Base-by-base conservation (phyloP, 2,329 filamentous ascomycete species). In the Phoma sp. region DNA sequence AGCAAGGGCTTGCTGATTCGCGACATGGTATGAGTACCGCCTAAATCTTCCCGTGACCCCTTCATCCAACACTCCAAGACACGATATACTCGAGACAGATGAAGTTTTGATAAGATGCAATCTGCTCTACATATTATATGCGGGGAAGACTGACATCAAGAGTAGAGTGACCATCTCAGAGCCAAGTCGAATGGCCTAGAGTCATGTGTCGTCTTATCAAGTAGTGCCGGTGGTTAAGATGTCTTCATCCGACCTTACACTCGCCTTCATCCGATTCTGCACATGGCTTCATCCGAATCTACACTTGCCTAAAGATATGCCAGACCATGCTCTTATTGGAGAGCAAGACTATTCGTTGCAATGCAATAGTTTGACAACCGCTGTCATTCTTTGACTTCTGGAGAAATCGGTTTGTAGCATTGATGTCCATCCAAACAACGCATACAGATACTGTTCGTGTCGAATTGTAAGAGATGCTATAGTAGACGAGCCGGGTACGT, bases 201-300 rank as follows among this genome's bases (percentile, higher is more conserved):
- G 45, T 7, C 33, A 42, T 7, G 38, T 18, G 8, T 18, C 22
- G 13, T 33, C 25, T 36, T 27, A 9, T 29, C 13, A 22, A 35
- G 35, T 50, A 46, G 37, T 42, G 33, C 52, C 52, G 52, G 52
- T 55, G 52, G 52, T 32, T 55, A 55, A 55, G 48, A 32, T 46
- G 11, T 30, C 18, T 38, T 46, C 41, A 38, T 42, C 46, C 41
- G 38, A 37, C 9, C 33, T n/a, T 10, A 10, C 13, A 23, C 18
- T 18, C 18, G 18, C 18, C 18, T 18, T 18, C 18, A 18, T 18
- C 18, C 18, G 18, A 18, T 18, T 18, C 18, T 18, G 18, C 18
- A 18, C 18, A 18, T 18, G 18, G 18, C 18, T 18, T 18, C 18
- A 18, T 18, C 18, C 18, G 18, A 18, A 18, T 18, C 18, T 18